Percentiles rank a stretch among this genome's conserved stretches.
Conservation (phyloP, 2,329 filamentous ascomycete genomes). For the Penicillium sp. region DNA sequence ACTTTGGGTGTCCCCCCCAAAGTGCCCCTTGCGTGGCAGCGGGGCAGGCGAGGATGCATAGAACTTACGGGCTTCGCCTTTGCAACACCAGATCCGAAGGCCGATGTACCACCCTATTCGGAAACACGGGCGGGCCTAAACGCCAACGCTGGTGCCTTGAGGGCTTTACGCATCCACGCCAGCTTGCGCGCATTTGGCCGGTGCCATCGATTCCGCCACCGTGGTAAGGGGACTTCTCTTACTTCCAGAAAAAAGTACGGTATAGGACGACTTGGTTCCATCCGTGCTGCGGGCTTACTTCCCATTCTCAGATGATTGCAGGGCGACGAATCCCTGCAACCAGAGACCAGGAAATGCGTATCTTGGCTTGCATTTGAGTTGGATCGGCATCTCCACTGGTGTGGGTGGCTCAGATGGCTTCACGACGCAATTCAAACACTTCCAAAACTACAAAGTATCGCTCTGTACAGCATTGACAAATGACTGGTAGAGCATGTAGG, state of each 20-base stretch:
- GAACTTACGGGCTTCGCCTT: background rate
- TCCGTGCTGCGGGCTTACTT: slow-evolving; percentile 4
- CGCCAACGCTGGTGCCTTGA: background rate
- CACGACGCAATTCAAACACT: background rate
- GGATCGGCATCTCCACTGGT: background rate
- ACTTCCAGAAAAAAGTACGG: background rate
- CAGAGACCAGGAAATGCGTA: slow-evolving; percentile 11
- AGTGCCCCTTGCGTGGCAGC: slow-evolving; percentile 8
- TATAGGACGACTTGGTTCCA: background rate
- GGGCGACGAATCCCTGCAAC: slow-evolving; percentile 12
- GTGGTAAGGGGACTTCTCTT: background rate
- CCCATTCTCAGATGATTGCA: slow-evolving; percentile 13
- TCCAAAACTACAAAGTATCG: no score
- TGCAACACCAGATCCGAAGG: background rate
- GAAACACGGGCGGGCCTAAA: background rate
- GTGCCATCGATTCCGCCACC: background rate
- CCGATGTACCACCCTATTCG: background rate
- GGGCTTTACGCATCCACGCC: background rate
- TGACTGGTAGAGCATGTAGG: background rate
- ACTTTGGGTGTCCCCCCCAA: background rate
- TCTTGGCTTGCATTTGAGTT: slow-evolving; percentile 19
- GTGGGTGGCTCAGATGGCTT: background rate
- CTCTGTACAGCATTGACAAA: background rate
- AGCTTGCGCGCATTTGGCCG: background rate
- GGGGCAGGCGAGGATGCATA: background rate